Base-by-base conservation (phyloP, 2,329 filamentous ascomycete species). In the Epichloe festucae region DNA sequence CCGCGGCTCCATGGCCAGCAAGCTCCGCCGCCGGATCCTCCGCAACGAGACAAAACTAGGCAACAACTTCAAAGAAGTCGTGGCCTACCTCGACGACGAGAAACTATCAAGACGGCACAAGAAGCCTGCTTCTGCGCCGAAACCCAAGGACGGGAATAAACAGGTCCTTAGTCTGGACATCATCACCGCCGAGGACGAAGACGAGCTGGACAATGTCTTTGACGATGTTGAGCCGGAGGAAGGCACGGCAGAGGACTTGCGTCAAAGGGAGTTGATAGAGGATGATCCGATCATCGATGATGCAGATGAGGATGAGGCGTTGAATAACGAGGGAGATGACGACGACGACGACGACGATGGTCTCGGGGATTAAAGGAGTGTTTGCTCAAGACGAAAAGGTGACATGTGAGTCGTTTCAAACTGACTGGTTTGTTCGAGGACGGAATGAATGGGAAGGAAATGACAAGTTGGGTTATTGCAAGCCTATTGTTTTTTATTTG, bases 21-120 rank as follows among this genome's bases (percentile, higher is more conserved):
- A 79, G 62, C 75, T 95, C 38, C 78, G 79, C 56, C 79, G 81
- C 59, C 78, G 89, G 19, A 73, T 98, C 21, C 75, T 85, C 60
- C 77, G 87, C 57, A 96, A 98, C 68, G 85, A 85, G 63, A 73
- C 72, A n/a, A 82, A 81, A 62, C 76, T 98, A 3, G 93, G 93
- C 2, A 73, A 79, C 45, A 96, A 93, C 64, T 94, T 87, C 73
- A 87, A 85, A 62, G 89, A 93, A 60, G 81, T 96, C 6, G 72
- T 95, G 4, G 79, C 81, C 8, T 93, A 85, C 65, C 73, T 97
- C 4, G 89, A 95, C 60, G 79, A 85, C 52, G 73, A 76, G 47
- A 82, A 83, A 60, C 66, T 78, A 43, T 74, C 67, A 11, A 66
- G 68, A 39, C 66, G 67, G 39, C 65, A 63, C 47, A 77, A 73